These are phyloP conservation scores for Mucor circinelloides DNA, from an alignment of 371 early-diverging fungal genomes.

Conservation along the genomic window DNA sequence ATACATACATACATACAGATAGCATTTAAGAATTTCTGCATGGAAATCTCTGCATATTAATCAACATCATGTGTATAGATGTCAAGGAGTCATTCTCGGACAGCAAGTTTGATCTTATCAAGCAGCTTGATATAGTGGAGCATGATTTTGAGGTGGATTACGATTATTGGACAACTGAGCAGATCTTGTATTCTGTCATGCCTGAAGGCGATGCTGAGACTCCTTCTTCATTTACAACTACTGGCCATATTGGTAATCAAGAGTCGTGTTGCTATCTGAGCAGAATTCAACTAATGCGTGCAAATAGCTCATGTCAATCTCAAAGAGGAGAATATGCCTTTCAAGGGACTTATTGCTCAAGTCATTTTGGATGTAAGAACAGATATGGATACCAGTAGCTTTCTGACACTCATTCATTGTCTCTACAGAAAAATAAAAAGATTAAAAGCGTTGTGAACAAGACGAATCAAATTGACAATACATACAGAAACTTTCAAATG, in stretches of 20 bases:
- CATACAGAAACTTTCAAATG: conserved; percentile 95
- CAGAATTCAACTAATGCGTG: background rate
- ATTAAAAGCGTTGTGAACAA: conserved; percentile 96
- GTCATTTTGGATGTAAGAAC: conserved; percentile 86
- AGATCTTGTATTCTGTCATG: conserved; percentile 85
- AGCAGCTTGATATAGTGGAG: conserved; percentile 47
- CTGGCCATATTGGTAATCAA: conserved; percentile 90
- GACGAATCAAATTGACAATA: conserved; percentile 90
- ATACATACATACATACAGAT: background rate
- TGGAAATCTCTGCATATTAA: background rate
- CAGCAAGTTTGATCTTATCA: conserved; percentile 18
- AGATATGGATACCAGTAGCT: background rate
- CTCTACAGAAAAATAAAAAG: conserved; percentile 77
- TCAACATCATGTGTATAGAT: conserved; percentile 11
- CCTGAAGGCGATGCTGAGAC: conserved; percentile 80
- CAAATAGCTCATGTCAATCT: conserved; percentile 91
- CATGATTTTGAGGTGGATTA: conserved; percentile 67
- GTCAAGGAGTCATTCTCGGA: conserved; percentile 42
- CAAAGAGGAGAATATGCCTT: conserved; percentile 85
- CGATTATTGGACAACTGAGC: conserved; percentile 86
- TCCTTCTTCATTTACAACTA: conserved; percentile 88
- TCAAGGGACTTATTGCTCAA: conserved; percentile 89
- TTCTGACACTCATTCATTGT: background rate
- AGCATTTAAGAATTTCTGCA: background rate
- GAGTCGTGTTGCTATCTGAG: background rate